Percentiles rank a stretch among this genome's conserved stretches.
phyloP scores from a whole-genome alignment of 73 alveolate genomes.

The Paramecium caudatum region DNA sequence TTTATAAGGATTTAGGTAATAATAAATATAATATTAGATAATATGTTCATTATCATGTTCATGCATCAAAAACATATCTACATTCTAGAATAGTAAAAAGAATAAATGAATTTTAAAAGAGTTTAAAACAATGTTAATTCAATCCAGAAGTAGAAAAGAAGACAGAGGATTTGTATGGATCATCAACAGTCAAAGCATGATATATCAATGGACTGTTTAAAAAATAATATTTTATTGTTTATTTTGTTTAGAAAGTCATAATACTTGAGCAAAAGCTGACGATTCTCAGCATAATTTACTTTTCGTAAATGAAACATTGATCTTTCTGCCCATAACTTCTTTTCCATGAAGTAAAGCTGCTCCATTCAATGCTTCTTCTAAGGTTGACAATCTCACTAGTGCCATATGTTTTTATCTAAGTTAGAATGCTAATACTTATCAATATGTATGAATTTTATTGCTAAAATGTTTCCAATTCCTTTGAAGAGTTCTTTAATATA shows the following conservation, averaged over 20 bases:
- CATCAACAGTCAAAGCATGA: slow-evolving; percentile 26
- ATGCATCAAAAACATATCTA: slow-evolving; percentile 49
- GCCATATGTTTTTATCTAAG: slow-evolving; percentile 70
- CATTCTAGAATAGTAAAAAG: slow-evolving; percentile 61
- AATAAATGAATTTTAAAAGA: slow-evolving; percentile 11
- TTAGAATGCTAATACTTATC: slow-evolving; percentile 14
- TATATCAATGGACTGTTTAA: not conserved
- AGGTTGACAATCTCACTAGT: slow-evolving; percentile 67
- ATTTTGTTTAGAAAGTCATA: not conserved
- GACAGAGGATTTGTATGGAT: slow-evolving; percentile 5
- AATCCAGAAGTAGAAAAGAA: slow-evolving; percentile 53
- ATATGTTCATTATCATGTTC: slow-evolving; percentile 57
- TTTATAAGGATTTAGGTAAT: slow-evolving; percentile 53
- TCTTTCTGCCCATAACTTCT: slow-evolving; percentile 74
- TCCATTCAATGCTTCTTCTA: slow-evolving; percentile 78
- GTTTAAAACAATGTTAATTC: not conserved
- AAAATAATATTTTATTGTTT: not conserved
- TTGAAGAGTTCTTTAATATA: slow-evolving; percentile 38
- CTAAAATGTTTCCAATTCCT: slow-evolving; percentile 53
- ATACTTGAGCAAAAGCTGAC: slow-evolving; percentile 52
- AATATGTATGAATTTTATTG: slow-evolving; percentile 40
- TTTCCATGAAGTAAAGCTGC: slow-evolving; percentile 73
- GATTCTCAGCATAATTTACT: slow-evolving; percentile 55
- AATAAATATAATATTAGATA: not conserved
- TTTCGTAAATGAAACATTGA: slow-evolving; percentile 73